Base-by-base conservation (phyloP, 139 green algal species). In the Dunaliella sp. region DNA sequence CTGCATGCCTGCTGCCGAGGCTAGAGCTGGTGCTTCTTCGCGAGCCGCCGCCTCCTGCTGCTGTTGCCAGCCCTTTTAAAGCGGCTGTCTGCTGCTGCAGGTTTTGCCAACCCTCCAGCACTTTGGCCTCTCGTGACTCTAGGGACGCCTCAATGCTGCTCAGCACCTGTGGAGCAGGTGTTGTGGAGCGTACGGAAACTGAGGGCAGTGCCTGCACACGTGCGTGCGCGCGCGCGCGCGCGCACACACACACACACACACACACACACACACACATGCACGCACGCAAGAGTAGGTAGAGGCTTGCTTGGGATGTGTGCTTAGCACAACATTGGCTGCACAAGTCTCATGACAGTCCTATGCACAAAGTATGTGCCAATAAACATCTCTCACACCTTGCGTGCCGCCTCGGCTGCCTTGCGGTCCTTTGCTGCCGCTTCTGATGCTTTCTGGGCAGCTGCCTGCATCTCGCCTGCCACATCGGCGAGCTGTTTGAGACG, bases 331-430 rank as follows among this genome's bases (percentile, higher is more conserved):
- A n/a, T n/a, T n/a, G n/a, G n/a, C n/a, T n/a, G n/a, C n/a, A n/a
- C n/a, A n/a, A n/a, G n/a, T n/a, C n/a, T n/a, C n/a, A n/a, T n/a
- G n/a, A n/a, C n/a, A n/a, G n/a, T n/a, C n/a, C n/a, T n/a, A n/a
- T n/a, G n/a, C n/a, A n/a, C n/a, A n/a, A n/a, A n/a, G n/a, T n/a
- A n/a, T n/a, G n/a, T n/a, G n/a, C n/a, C n/a, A n/a, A n/a, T n/a
- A n/a, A n/a, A n/a, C n/a, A n/a, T n/a, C n/a, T n/a, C n/a, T n/a
- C 76, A 38, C 76, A 81, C 76, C 76, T 81, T 81, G 76, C 76
- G 76, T 36, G 76, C 76, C 12, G 31, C 76, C 76, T 81, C 76
- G 1, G 76, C 76, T 34, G 76, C 76, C 76, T 81, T 81, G 30
- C 76, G 30, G 12, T 81, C 76, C n/a, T 81, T 81, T 24, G 76